Evolutionary conservation across 2,329 filamentous ascomycete species (phyloP).

Genomic region (Colletotrichum sp.): DNA sequence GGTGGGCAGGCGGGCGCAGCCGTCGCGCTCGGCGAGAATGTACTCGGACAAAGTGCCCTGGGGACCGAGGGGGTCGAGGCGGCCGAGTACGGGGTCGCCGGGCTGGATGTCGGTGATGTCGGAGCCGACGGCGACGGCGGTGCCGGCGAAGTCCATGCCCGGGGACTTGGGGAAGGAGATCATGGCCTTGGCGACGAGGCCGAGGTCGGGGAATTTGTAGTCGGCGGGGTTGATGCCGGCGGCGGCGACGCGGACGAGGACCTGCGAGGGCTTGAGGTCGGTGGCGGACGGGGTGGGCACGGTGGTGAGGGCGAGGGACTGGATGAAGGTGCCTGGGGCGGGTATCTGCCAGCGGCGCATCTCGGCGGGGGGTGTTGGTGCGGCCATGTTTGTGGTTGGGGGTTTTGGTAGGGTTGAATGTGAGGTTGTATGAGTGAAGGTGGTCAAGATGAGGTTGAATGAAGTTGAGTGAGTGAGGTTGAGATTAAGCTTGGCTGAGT

Average conservation of each 20-base stretch:
- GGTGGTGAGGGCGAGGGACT: conserved; percentile 32
- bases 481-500: background rate
- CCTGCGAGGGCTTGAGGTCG: conserved; percentile 32
- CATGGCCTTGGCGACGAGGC: conserved; percentile 38
- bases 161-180: conserved; percentile 46
- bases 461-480: background rate
- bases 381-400: background rate
- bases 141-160: conserved; percentile 57
- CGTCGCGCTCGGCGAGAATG: conserved; percentile 35
- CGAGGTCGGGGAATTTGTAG: conserved; percentile 51
- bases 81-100: conserved; percentile 51
- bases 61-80: conserved; percentile 28
- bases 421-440: background rate
- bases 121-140: conserved; percentile 38
- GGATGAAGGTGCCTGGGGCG: conserved; percentile 31
- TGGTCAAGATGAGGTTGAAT: background rate
- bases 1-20: conserved; percentile 31
- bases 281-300: conserved; percentile 27
- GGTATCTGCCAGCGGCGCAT: conserved; percentile 26
- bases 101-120: conserved; percentile 32
- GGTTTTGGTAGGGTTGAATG: too few relatives aligned
- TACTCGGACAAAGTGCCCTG: conserved; percentile 51
- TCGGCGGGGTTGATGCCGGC: conserved; percentile 54
- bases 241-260: conserved; percentile 49
- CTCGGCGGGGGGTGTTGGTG: background rate